A percentile compares a stretch with the other conserved stretches of the same genome.
phyloP scores from a whole-genome alignment of 2,329 filamentous ascomycete species.

The Arthrocladium fulminans region DNA sequence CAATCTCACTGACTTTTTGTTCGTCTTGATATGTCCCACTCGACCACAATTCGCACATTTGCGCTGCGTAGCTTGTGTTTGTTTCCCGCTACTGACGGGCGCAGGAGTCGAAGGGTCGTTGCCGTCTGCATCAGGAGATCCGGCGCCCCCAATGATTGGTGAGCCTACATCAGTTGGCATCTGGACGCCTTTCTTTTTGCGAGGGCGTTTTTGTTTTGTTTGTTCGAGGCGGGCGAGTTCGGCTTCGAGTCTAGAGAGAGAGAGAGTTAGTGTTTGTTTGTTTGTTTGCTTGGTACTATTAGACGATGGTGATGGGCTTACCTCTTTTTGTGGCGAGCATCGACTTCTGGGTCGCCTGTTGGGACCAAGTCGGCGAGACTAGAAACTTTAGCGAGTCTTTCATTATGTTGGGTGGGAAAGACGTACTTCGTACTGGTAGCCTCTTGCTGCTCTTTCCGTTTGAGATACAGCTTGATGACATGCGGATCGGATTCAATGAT shows the following conservation, averaged over 20 bases:
- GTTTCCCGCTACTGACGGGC: conserved; percentile 50
- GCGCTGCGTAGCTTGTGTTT: conserved; percentile 53
- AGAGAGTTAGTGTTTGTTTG: too few relatives aligned
- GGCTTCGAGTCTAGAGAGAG: conserved; percentile 42
- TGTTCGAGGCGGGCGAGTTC: conserved; percentile 74
- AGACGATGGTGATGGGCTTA: conserved; percentile 29
- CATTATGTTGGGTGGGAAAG: not conserved
- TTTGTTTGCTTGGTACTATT: conserved; percentile 14
- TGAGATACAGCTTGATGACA: conserved; percentile 82
- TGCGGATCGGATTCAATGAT: conserved; percentile 63
- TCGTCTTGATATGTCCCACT: conserved; percentile 96
- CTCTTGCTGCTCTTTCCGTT: conserved; percentile 62
- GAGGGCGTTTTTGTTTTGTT: conserved; percentile 63
- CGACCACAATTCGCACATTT: conserved; percentile 98
- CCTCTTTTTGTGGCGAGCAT: conserved; percentile 53
- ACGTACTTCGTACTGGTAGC: conserved; percentile 65
- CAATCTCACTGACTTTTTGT: conserved; percentile 70
- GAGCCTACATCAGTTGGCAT: conserved; percentile 3
- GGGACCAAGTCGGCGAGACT: conserved; percentile 53
- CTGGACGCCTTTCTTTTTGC: conserved; percentile 19
- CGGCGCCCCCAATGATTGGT: conserved; percentile 26
- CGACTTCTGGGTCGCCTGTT: conserved; percentile 58
- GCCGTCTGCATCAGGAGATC: conserved; percentile 38
- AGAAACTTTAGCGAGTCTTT: conserved; percentile 20
- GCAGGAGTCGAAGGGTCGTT: conserved; percentile 22